A percentile compares a stretch with the other conserved stretches of the same genome.
phyloP scores from a whole-genome alignment of 495 filamentous ascomycete species.

The Cenococcum geophilum region DNA sequence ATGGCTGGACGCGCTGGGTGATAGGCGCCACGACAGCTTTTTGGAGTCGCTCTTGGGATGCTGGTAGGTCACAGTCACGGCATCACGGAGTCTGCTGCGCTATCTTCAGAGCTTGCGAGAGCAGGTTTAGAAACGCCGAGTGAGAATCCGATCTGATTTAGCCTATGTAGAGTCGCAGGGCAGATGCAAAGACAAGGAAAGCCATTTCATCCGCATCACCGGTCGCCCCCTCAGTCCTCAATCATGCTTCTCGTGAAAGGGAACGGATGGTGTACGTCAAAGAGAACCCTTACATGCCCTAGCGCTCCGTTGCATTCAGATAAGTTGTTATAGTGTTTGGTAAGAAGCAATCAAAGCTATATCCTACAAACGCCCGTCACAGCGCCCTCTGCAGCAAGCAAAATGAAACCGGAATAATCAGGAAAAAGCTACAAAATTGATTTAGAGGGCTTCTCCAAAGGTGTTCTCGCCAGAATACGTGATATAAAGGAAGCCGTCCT shows the following conservation, averaged over 20 bases:
- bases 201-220: background rate
- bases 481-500: slow-evolving; percentile 59
- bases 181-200: background rate
- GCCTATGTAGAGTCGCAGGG: background rate
- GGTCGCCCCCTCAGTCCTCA: background rate
- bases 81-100: too few relatives aligned
- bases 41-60: too few relatives aligned
- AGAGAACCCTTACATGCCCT: too few relatives aligned
- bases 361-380: background rate
- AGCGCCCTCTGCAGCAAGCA: background rate
- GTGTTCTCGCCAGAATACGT: slow-evolving; percentile 98
- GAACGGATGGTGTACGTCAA: too few relatives aligned
- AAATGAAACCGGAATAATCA: background rate
- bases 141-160: background rate
- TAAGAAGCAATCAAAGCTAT: background rate
- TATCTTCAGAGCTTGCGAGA: background rate
- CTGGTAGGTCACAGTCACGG: too few relatives aligned
- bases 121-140: background rate
- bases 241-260: too few relatives aligned
- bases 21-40: too few relatives aligned
- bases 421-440: background rate
- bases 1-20: too few relatives aligned
- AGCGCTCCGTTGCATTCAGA: too few relatives aligned
- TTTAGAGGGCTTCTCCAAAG: slow-evolving; percentile 57
- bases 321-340: too few relatives aligned